phyloP scores from a whole-genome alignment of 306 rosid genomes.

The Astragalus membranaceus region DNA sequence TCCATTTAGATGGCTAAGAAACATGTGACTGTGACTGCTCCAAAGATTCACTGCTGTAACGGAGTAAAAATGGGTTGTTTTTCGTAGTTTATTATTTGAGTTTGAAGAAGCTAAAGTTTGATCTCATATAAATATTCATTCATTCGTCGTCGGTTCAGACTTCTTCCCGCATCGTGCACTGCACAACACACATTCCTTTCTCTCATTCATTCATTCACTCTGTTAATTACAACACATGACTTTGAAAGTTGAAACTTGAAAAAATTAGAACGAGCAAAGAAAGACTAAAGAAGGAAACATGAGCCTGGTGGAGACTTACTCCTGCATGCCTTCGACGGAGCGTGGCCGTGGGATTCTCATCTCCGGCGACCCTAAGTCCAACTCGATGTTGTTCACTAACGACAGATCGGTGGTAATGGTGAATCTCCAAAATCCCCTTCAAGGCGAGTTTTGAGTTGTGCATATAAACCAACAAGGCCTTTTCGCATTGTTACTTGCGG shows the following conservation, averaged over 20 bases:
- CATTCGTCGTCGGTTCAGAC: too few species aligned
- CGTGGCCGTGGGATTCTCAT: constrained; percentile 93
- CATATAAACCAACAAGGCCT: constrained; percentile 90
- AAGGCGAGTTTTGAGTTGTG: constrained; percentile 81
- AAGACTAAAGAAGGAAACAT: not conserved
- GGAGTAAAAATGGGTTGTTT: too few species aligned
- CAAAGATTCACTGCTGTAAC: too few species aligned
- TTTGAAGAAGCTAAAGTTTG: too few species aligned
- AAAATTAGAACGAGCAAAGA: not conserved
- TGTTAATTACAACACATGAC: not conserved
- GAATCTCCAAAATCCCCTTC: constrained; percentile 71
- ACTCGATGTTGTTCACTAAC: constrained; percentile 61
- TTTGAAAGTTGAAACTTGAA: not conserved
- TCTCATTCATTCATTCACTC: too few species aligned
- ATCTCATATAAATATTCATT: too few species aligned
- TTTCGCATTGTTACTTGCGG: constrained; percentile 88
- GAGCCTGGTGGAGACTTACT: constrained; percentile 64
- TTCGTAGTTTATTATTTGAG: too few species aligned
- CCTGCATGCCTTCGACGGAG: constrained; percentile 75
- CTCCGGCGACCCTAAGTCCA: constrained; percentile 76
- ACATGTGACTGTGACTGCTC: too few species aligned
- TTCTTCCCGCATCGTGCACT: too few species aligned
- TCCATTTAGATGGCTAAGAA: too few species aligned
- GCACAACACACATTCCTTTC: too few species aligned
- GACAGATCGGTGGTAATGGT: constrained; percentile 79